Conservation (phyloP, 805 yeast genomes). For the Nakazawaea siamensis region DNA sequence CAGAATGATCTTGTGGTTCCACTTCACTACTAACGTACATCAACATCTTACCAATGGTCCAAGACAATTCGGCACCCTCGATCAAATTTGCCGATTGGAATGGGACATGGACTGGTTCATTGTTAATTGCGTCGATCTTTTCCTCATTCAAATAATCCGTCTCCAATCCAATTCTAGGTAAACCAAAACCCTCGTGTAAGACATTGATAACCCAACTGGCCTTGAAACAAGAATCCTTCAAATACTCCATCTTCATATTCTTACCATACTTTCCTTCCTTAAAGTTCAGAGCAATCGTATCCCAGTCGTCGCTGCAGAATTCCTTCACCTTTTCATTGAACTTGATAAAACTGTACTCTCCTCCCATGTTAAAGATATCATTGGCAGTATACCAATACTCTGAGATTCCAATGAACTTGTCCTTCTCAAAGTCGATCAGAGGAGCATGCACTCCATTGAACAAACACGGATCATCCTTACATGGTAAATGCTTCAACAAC, state of each 20-base stretch:
- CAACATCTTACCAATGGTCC: slow-evolving; percentile 90
- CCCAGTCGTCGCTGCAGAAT: slow-evolving; percentile 78
- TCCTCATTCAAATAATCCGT: slow-evolving; percentile 19
- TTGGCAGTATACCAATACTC: slow-evolving; percentile 98
- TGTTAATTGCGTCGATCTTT: slow-evolving; percentile 18
- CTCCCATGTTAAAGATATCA: slow-evolving; percentile 83
- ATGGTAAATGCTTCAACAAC: slow-evolving; percentile 69
- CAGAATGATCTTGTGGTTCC: slow-evolving; percentile 14
- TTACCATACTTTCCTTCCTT: slow-evolving; percentile 49
- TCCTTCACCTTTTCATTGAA: slow-evolving; percentile 59
- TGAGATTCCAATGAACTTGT: slow-evolving; percentile 86
- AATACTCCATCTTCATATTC: slow-evolving; percentile 43
- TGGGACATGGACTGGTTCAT: slow-evolving; percentile 34
- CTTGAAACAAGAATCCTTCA: slow-evolving; percentile 82
- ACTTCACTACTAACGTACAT: slow-evolving; percentile 74
- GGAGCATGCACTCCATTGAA: slow-evolving; percentile 97
- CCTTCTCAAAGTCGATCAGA: slow-evolving; percentile 65
- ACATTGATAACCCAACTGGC: slow-evolving; percentile 91
- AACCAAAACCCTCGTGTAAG: slow-evolving; percentile 84
- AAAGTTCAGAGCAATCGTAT: slow-evolving; percentile 34
- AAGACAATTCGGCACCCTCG: slow-evolving; percentile 80
- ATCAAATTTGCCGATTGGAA: slow-evolving; percentile 79
- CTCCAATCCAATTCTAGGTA: slow-evolving; percentile 66
- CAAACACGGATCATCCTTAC: slow-evolving; percentile 81
- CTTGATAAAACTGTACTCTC: slow-evolving; percentile 69